These are phyloP conservation scores for Trichophyton schoenleinii DNA, from an alignment of 2,329 filamentous ascomycete genomes.

Conservation along the genomic window DNA sequence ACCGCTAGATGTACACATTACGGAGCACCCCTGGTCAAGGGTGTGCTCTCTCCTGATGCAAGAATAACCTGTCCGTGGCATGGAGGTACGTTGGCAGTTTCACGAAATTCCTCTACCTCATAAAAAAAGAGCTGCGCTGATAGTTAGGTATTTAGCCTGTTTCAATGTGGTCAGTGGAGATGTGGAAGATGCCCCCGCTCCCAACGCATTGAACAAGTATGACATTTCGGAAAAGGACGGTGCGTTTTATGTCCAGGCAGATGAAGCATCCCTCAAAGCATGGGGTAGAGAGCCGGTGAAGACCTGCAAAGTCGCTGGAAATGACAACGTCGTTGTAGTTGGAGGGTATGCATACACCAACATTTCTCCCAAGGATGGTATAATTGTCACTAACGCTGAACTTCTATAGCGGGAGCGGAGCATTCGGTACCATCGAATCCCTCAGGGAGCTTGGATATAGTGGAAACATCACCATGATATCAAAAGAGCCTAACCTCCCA, in stretches of 20 bases:
- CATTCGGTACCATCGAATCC: constrained; percentile 68
- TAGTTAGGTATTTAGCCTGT: constrained; percentile 50
- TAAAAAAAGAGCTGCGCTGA: background rate
- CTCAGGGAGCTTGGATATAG: constrained; percentile 70
- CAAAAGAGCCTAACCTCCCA: constrained; percentile 70
- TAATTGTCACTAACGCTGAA: background rate
- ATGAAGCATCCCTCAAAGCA: constrained; percentile 64
- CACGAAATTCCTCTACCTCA: background rate
- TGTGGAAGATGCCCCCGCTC: constrained; percentile 84
- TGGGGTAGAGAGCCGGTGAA: constrained; percentile 62
- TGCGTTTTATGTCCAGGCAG: constrained; percentile 70
- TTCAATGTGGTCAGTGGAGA: constrained; percentile 84
- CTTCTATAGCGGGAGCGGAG: constrained; percentile 56
- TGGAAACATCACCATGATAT: constrained; percentile 70
- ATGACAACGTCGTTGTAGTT: constrained; percentile 63
- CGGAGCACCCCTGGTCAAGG: constrained; percentile 76
- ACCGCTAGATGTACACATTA: constrained; percentile 83
- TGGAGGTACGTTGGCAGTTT: constrained; percentile 51
- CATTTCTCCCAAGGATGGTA: background rate
- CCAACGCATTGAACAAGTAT: constrained; percentile 76
- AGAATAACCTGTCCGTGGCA: constrained; percentile 92
- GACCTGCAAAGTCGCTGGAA: constrained; percentile 49
- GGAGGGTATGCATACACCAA: constrained; percentile 44
- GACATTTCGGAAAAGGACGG: constrained; percentile 69
- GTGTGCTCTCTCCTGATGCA: constrained; percentile 69